Evolutionary conservation across 139 green algal genomes (phyloP), one percentile per base, ranked within the genome.

Genomic region (Edaphochlamys debaryana): DNA sequence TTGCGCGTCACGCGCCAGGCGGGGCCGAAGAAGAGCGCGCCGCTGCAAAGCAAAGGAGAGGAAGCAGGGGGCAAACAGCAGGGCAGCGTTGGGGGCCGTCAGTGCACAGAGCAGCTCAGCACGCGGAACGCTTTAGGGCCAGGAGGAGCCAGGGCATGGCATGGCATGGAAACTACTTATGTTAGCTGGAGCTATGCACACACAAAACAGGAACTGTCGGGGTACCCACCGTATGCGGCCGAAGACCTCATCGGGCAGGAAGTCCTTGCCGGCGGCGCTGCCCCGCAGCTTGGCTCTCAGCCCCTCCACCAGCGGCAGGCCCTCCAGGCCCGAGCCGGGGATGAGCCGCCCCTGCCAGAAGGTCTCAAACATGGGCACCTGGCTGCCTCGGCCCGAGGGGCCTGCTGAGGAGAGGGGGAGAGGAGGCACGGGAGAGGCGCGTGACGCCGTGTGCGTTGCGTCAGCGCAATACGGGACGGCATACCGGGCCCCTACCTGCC

Each of bases 271-370:
- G 25, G 85, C 80, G 11, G 91, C 86, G 6, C n/a, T 91, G 34
- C 88, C 54, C 8, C 56, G 73, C 77, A 83, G 29, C 79, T 95
- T 95, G 20, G 37, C 27, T 3, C 88, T 84, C 66, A 95, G 78
- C 5, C 82, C 69, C 40, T 96, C 90, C 2, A 97, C 81, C 84
- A 97, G 94, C 3, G 93, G 92, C 76, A 97, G 79, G 17, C 69
- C 92, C 52, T 93, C 92, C 70, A 97, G 82, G 48, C 87, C 86
- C 29, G 92, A 87, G 25, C 90, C 93, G 4, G 94, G 94, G 54
- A 97, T 97, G 34, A 97, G 91, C 23, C 94, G 86, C 29, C 94
- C 87, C 72, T 93, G 89, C 94, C 94, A 97, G 89, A 96, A 97
- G 22, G 90, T 87, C 76, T 94, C 88, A 69, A 96, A 93, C 22